phyloP scores from a whole-genome alignment of 2,329 filamentous ascomycete species.

The Phaeosphaeria sp. region DNA sequence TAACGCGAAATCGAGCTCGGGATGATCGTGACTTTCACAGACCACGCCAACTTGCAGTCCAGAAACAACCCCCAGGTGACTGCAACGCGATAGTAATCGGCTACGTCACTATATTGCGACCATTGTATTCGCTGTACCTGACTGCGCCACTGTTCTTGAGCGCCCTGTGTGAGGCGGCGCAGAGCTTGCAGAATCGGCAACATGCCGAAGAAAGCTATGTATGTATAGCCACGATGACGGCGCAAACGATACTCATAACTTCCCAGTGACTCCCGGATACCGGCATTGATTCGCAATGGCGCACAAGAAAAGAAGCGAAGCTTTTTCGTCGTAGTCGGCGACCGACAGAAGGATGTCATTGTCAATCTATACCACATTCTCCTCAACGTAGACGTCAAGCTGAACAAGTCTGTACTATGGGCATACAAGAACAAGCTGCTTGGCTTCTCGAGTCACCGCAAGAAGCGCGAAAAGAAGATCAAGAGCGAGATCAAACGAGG shows the following conservation, averaged over 20 bases:
- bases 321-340: constrained; percentile 96
- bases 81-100: not conserved
- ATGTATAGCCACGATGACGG: constrained; percentile 10
- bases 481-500: constrained; percentile 98
- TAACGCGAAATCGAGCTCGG: constrained; percentile 1
- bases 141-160: not conserved
- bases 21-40: not conserved
- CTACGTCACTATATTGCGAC: not conserved
- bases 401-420: constrained; percentile 97
- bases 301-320: constrained; percentile 88
- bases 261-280: constrained; percentile 47
- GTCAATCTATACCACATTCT: constrained; percentile 95
- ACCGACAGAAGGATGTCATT: constrained; percentile 94
- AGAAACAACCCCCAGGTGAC: not conserved
- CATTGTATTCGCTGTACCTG: not conserved
- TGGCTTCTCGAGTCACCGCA: constrained; percentile 93
- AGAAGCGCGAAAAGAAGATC: constrained; percentile 98
- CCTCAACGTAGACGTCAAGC: constrained; percentile 85
- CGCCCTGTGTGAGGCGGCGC: constrained; percentile 29
- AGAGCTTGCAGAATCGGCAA: constrained; percentile 40
- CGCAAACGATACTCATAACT: constrained; percentile 17
- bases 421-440: constrained; percentile 98
- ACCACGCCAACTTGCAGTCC: not conserved
- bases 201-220: constrained; percentile 51
- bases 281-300: constrained; percentile 50